Conservation (phyloP, 2,329 filamentous ascomycete genomes). For the Neofusicoccum parvum region DNA sequence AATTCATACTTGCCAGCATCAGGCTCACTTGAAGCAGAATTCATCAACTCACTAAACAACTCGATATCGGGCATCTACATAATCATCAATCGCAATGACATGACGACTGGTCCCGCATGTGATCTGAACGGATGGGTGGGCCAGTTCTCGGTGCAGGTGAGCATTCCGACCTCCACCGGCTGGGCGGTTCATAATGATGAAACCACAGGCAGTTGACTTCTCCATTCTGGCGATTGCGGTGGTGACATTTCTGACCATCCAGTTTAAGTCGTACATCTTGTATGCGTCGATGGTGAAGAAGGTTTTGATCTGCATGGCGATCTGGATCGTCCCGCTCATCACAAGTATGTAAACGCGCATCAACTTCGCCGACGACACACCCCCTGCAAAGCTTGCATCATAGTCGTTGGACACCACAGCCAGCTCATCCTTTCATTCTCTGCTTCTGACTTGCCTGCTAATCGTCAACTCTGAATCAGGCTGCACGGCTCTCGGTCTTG, state of each 20-base stretch:
- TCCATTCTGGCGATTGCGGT: constrained; percentile 51
- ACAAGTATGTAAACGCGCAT: constrained; percentile 32
- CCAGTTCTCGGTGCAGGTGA: constrained; percentile 50
- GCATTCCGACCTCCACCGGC: background rate
- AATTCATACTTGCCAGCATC: background rate
- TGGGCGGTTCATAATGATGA: background rate
- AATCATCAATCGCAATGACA: constrained; percentile 30
- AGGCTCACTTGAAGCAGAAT: constrained; percentile 35
- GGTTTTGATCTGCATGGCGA: constrained; percentile 39
- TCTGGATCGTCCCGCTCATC: constrained; percentile 46
- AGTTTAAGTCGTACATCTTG: constrained; percentile 37
- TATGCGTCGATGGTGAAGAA: constrained; percentile 33
- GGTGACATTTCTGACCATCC: constrained; percentile 46
- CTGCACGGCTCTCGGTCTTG: constrained; percentile 5
- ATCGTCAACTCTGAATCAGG: background rate
- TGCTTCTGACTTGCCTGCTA: background rate
- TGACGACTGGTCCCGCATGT: constrained; percentile 39
- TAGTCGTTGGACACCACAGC: no score
- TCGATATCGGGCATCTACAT: constrained; percentile 45
- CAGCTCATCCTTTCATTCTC: background rate
- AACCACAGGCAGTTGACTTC: constrained; percentile 35
- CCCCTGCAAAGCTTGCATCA: no score
- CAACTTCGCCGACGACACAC: no score
- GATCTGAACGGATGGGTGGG: constrained; percentile 50
- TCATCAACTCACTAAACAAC: constrained; percentile 48